A percentile compares a stretch with the other conserved stretches of the same genome.
Evolutionary conservation across 2,329 filamentous ascomycete genomes (phyloP).

Genomic region (Reticulascus tulasneorum): DNA sequence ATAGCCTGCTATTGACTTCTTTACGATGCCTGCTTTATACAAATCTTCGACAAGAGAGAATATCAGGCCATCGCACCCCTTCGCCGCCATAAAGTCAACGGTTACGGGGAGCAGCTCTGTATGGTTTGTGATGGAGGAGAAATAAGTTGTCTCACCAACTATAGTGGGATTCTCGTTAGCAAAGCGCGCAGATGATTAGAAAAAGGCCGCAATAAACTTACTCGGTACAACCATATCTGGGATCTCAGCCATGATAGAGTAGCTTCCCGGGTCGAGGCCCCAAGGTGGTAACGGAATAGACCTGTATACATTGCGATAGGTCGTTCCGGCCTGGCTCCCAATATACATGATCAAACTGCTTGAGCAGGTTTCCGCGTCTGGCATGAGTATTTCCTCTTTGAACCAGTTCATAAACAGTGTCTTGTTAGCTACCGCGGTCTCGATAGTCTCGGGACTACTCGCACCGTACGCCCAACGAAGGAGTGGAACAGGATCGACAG

Average conservation of each 20-base stretch:
- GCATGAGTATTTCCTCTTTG: conserved; percentile 37
- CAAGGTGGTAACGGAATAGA: background rate
- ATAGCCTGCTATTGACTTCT: conserved; percentile 36
- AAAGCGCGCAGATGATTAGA: too few relatives aligned
- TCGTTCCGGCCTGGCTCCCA: background rate
- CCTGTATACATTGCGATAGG: conserved; percentile 1
- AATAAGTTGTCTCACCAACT: conserved; percentile 32
- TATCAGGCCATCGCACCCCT: conserved; percentile 58
- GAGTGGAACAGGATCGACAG: conserved; percentile 1
- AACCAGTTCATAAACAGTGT: conserved; percentile 45
- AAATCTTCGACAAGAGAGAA: conserved; percentile 49
- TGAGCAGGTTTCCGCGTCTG: conserved; percentile 14
- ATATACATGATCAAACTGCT: conserved; percentile 4
- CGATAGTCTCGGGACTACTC: conserved; percentile 1
- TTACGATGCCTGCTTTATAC: conserved; percentile 44
- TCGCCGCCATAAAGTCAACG: conserved; percentile 52
- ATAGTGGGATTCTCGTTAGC: too few relatives aligned
- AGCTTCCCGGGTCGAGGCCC: conserved; percentile 34
- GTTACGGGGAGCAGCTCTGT: conserved; percentile 51
- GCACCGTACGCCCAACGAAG: background rate
- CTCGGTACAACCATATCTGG: conserved; percentile 36
- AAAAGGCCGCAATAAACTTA: too few relatives aligned
- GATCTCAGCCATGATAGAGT: conserved; percentile 28
- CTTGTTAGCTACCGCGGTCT: conserved; percentile 44
- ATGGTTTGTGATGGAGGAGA: conserved; percentile 37